A percentile compares a stretch with the other conserved stretches of the same genome.
These are phyloP conservation scores for Talaromyces stipitatus DNA, from an alignment of 495 filamentous ascomycete genomes.

Conservation along the genomic window DNA sequence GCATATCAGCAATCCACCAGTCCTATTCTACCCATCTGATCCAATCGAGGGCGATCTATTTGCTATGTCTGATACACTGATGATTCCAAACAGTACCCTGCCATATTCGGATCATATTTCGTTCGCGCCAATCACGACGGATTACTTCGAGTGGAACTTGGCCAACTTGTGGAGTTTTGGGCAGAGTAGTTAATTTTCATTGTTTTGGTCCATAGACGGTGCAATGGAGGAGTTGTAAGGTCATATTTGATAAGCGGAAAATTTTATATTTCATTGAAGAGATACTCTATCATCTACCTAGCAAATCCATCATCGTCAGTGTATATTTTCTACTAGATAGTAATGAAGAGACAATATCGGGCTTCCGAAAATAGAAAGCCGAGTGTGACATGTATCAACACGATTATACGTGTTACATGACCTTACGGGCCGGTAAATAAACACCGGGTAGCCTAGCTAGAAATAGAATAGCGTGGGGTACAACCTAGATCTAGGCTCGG, in stretches of 20 bases:
- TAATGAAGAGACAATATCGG: no score
- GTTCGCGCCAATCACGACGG: background rate
- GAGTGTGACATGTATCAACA: background rate
- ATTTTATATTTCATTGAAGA: no score
- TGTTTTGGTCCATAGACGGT: background rate
- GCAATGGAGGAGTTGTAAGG: background rate
- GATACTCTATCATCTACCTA: background rate
- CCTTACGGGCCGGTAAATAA: no score
- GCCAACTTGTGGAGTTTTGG: background rate
- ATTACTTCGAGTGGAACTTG: background rate
- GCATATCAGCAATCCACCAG: background rate
- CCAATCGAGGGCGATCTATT: background rate
- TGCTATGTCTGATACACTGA: background rate
- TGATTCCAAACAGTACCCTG: background rate
- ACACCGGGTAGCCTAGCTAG: no score
- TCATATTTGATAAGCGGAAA: background rate
- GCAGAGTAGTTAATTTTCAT: background rate
- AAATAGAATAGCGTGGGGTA: background rate
- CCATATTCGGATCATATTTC: background rate
- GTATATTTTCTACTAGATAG: background rate
- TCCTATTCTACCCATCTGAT: background rate
- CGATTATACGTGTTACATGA: no score
- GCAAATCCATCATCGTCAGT: background rate
- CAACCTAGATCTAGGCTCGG: background rate
- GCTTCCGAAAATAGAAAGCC: background rate